Evolutionary conservation across 2,329 filamentous ascomycete genomes (phyloP), one percentile per base, ranked within the genome.

Genomic region (Claviceps pusilla): DNA sequence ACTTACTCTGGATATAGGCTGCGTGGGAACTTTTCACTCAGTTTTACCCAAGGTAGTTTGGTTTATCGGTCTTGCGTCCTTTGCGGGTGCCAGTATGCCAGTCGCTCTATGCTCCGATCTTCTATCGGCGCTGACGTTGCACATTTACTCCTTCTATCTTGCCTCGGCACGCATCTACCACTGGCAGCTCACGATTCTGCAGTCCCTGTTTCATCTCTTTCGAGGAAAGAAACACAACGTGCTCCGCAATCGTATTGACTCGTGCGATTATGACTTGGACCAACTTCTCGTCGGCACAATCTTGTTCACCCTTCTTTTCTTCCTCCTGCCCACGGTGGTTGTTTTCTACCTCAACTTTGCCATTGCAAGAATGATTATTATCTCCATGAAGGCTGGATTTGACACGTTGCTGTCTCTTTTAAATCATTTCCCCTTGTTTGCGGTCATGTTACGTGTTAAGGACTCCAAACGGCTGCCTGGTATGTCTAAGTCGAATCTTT

Each of bases 331-430:
- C 0, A 98, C 93, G 0, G 89, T 98, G 29, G 82, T 91, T 53
- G 93, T 98, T 47, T 98, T 97, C 67, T 98, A 98, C 65, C 76
- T 96, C 56, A 95, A 94, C 46, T 98, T 98, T 71, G 91, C 94
- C 50, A 83, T 88, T 57, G 90, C 91, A 41, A 81, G 94, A 51
- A 96, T 98, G 86, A 82, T 84, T 58, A 97, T 97, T 61, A 98
- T 98, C 58, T 84, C 84, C 12, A 73, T 97, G 57, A 98, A 97
- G 69, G 94, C 91, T 12, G 78, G 81, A 16, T 83, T 98, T 55
- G 93, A 98, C 70, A 96, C 91, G 2, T 78, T 89, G 62, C 77
- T 98, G 60, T 94, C 93, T 47, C 96, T 87, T 69, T 71, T 98
- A 55, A 98, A 98, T 66, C 94, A 98, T 69, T 98, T 98, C 62